A percentile compares a stretch with the other conserved stretches of the same genome.
phyloP scores from a whole-genome alignment of 2,329 filamentous ascomycete species.

The Ceratocystis diversiconidia region DNA sequence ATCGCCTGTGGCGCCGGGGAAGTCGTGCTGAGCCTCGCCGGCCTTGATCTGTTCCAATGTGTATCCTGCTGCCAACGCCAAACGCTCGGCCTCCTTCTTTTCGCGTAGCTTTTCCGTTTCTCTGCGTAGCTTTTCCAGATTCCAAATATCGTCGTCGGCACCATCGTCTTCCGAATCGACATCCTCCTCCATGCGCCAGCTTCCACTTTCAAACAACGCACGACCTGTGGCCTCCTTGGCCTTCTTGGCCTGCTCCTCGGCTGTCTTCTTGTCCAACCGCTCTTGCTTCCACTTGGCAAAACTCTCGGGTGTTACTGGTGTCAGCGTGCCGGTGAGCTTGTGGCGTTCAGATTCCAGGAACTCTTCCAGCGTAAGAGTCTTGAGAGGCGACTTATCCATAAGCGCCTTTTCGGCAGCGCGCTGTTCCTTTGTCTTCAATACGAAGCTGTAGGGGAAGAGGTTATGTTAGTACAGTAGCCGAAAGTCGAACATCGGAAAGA shows the following conservation, averaged over 20 bases:
- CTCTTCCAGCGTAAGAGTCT: conserved; percentile 90
- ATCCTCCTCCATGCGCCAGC: conserved; percentile 62
- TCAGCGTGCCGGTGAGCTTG: conserved; percentile 81
- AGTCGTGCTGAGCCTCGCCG: conserved; percentile 15
- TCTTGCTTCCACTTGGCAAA: conserved; percentile 98
- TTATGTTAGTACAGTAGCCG: neutral
- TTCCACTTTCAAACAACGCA: conserved; percentile 90
- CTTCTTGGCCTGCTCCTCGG: conserved; percentile 76
- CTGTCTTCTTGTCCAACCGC: conserved; percentile 84
- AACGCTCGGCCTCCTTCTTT: conserved; percentile 60
- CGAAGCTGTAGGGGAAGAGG: conserved; percentile 45
- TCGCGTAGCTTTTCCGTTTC: conserved; percentile 69
- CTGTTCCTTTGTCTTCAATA: conserved; percentile 96
- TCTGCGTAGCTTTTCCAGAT: conserved; percentile 63
- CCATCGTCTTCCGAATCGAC: conserved; percentile 50
- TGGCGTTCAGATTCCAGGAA: conserved; percentile 93
- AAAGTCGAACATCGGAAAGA: neutral
- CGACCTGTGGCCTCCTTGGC: conserved; percentile 93
- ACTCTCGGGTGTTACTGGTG: conserved; percentile 80
- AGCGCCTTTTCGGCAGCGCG: conserved; percentile 88
- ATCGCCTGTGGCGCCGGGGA: conserved; percentile 17
- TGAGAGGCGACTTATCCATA: conserved; percentile 87
- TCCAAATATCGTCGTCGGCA: conserved; percentile 47
- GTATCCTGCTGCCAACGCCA: conserved; percentile 18
- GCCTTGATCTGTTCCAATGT: conserved; percentile 16